phyloP scores from a whole-genome alignment of 108 stramenopile species.

The Skeletonema potamos region DNA sequence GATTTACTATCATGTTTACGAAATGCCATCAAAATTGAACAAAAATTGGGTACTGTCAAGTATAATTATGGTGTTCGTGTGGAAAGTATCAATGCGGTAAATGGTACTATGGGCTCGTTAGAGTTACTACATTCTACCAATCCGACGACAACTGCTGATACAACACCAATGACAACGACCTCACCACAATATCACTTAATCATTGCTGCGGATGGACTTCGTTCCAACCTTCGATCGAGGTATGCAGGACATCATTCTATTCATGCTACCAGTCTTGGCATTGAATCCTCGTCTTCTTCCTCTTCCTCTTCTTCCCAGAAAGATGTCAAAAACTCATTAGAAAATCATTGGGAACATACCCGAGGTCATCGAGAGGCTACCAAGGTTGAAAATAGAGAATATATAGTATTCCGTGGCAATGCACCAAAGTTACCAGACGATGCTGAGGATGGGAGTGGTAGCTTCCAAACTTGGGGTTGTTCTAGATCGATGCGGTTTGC shows the following conservation, averaged over 20 bases:
- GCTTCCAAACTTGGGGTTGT: constrained; percentile 89
- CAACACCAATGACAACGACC: constrained; percentile 29
- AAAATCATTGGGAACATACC: constrained; percentile 56
- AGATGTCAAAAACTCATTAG: neutral
- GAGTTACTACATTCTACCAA: constrained; percentile 27
- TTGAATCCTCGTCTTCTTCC: no score
- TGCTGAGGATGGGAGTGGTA: constrained; percentile 49
- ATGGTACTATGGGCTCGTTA: constrained; percentile 55
- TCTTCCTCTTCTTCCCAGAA: constrained; percentile 12
- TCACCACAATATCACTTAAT: constrained; percentile 73
- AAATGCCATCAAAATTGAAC: constrained; percentile 61
- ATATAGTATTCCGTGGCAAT: constrained; percentile 87
- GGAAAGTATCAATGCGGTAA: constrained; percentile 50
- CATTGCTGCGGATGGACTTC: constrained; percentile 81
- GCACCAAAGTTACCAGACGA: constrained; percentile 46
- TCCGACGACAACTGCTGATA: constrained; percentile 13
- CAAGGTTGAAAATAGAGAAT: constrained; percentile 69
- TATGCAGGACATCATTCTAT: constrained; percentile 68
- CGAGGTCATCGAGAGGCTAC: constrained; percentile 57
- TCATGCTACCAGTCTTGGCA: constrained; percentile 11
- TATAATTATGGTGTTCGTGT: constrained; percentile 52
- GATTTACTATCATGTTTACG: constrained; percentile 65
- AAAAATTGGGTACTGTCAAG: constrained; percentile 51
- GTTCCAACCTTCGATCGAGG: constrained; percentile 62
- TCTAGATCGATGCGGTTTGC: constrained; percentile 82